Conservation (phyloP, 73 alveolate genomes). For the Breviolum minutum region DNA sequence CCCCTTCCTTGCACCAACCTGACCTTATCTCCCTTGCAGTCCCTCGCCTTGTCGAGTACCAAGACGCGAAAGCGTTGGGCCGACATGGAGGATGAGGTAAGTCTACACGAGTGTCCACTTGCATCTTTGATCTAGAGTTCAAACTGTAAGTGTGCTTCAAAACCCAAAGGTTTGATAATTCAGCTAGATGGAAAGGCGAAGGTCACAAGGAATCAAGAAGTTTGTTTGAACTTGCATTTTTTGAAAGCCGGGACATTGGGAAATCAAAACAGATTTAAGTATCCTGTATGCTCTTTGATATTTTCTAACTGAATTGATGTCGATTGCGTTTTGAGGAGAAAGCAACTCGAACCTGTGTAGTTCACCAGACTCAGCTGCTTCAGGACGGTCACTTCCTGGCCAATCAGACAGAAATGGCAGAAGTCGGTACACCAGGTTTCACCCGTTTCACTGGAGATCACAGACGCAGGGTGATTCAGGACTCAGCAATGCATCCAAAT, state of each 20-base stretch:
- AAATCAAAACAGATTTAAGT: neutral
- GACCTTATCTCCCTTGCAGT: neutral
- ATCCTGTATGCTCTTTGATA: no score
- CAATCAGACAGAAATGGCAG: no score
- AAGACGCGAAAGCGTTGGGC: constrained; percentile 33
- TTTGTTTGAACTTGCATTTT: neutral
- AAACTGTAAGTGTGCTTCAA: no score
- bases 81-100: constrained; percentile 44
- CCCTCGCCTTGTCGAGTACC: neutral
- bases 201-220: neutral
- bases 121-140: neutral
- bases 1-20: neutral
- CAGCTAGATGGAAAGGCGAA: neutral
- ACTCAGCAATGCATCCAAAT: neutral
- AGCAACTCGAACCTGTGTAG: no score
- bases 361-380: no score
- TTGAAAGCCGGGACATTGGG: neutral
- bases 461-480: no score
- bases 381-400: no score
- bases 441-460: no score
- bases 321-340: no score
- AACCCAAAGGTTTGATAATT: neutral
- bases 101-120: no score
- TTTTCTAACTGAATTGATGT: no score
- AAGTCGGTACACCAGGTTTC: no score